Base-by-base conservation (phyloP, 225 moss, liverwort and hornwort species). In the Straminergon stramineum region DNA sequence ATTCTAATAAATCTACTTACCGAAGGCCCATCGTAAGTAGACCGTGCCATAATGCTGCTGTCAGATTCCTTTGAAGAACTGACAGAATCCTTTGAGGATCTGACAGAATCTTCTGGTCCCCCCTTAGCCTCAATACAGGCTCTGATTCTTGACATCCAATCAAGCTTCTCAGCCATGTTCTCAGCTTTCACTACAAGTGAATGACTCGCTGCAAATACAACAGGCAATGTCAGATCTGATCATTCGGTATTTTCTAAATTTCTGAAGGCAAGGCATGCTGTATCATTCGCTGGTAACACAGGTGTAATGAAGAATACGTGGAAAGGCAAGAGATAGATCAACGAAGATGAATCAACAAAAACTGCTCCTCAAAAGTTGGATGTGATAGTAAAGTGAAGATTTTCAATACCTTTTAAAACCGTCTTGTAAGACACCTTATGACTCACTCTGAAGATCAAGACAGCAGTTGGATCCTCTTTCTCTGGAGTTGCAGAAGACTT, bases 351-450 rank as follows among this genome's bases (percentile, higher is more conserved):
- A 24, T 61, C 41, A 73, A 64, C 73, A 68, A 68, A 63, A 67
- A 67, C 17, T 63, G 37, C 35, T 66, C 52, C 73, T 76, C 23
- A n/a, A 79, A 63, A 84, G 43, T 60, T 90, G 35, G 8, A 88
- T 32, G 70, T 62, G 26, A 69, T 69, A 20, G 71, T 63, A 86
- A 81, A 70, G 63, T 41, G 55, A 81, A 86, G 86, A 43, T 39
- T 35, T 74, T 52, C 32, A 66, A 77, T 92, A 99, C 99, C 99
- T 99, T 99, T 99, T 19, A 99, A 83, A 91, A 99, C 96, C 43
- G 99, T 96, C 93, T 99, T 99, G 90, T 99, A 99, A 35, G 99
- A 90, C 89, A 97, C 97, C 96, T 99, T 99, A 90, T 97, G 97
- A 79, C 99, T 97, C 88, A 99, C 95, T 95, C 96, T 96, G 89